A percentile compares a stretch with the other conserved stretches of the same genome.
Evolutionary conservation across 1,139 yeast species (phyloP).

Genomic region (Saccharomyces hybrid): DNA sequence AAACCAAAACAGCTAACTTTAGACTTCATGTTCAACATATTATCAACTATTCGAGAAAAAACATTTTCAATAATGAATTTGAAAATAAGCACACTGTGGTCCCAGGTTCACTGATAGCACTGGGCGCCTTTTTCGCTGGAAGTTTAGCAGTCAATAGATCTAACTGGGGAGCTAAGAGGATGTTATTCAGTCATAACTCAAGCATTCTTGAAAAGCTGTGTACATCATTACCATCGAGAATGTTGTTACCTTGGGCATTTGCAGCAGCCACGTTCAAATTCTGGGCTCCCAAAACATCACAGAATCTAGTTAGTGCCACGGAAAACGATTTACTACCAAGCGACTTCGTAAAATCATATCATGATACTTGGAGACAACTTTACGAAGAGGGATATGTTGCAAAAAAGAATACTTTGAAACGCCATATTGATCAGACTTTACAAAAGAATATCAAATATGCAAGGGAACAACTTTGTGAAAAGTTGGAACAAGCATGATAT

Average conservation of each 20-base stretch:
- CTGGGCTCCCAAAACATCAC: slow-evolving; percentile 21
- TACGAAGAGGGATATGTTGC: slow-evolving; percentile 14
- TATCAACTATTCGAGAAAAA: slow-evolving; percentile 14
- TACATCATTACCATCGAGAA: slow-evolving; percentile 23
- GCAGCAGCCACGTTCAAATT: slow-evolving; percentile 17
- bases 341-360: slow-evolving; percentile 10
- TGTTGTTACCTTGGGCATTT: slow-evolving; percentile 21
- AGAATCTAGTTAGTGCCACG: slow-evolving; percentile 11
- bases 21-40: slow-evolving; percentile 2
- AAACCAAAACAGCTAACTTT: background rate
- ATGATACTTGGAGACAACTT: slow-evolving; percentile 10
- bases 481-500: slow-evolving; percentile 5
- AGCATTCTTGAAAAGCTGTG: slow-evolving; percentile 11
- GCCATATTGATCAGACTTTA: slow-evolving; percentile 8
- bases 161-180: slow-evolving; percentile 18
- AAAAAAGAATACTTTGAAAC: slow-evolving; percentile 4
- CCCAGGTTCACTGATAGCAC: slow-evolving; percentile 19
- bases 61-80: slow-evolving; percentile 16
- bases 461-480: slow-evolving; percentile 9
- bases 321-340: slow-evolving; percentile 19
- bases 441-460: slow-evolving; percentile 10
- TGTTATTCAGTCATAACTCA: slow-evolving; percentile 7
- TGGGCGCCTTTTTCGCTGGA: slow-evolving; percentile 25
- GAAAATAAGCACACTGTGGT: slow-evolving; percentile 20
- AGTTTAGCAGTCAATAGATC: slow-evolving; percentile 19